Percentiles rank a stretch among this genome's conserved stretches.
phyloP scores from a whole-genome alignment of 2,329 filamentous ascomycete genomes.

The Colletotrichum camelliae region DNA sequence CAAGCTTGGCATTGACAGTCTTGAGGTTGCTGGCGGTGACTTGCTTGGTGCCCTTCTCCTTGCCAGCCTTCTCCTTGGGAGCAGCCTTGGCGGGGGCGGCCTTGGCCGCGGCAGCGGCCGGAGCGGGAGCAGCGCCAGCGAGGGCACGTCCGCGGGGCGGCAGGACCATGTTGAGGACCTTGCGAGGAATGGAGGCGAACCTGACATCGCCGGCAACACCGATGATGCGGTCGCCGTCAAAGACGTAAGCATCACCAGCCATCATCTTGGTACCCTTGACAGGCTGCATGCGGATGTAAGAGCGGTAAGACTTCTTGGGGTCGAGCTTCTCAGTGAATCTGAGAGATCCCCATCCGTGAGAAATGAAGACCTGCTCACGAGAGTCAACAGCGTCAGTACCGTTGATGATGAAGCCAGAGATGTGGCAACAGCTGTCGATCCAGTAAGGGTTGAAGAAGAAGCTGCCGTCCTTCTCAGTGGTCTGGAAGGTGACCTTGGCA shows the following conservation, averaged over 20 bases:
- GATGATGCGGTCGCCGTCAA: conserved; percentile 56
- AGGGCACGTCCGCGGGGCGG: conserved; percentile 61
- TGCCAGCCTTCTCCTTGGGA: conserved; percentile 35
- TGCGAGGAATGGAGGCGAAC: conserved; percentile 71
- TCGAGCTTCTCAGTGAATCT: conserved; percentile 53
- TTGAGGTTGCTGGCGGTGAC: conserved; percentile 52
- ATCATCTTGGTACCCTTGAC: conserved; percentile 56
- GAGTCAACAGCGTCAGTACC: conserved; percentile 61
- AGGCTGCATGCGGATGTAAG: conserved; percentile 64
- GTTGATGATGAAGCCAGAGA: conserved; percentile 67
- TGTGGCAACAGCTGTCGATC: conserved; percentile 64
- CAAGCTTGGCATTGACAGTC: conserved; percentile 56
- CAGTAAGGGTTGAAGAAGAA: conserved; percentile 64
- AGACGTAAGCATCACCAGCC: conserved; percentile 59
- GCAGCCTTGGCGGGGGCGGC: conserved; percentile 35
- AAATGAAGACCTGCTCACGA: conserved; percentile 61
- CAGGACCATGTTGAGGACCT: conserved; percentile 69
- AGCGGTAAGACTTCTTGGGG: conserved; percentile 54
- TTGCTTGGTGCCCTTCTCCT: conserved; percentile 47
- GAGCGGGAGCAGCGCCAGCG: conserved; percentile 36
- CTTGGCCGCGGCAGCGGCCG: conserved; percentile 39
- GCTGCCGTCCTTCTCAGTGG: conserved; percentile 49
- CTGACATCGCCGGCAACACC: conserved; percentile 61
- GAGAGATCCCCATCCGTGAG: conserved; percentile 63
- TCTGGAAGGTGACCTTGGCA: conserved; percentile 51